Evolutionary conservation across 306 rosid genomes (phyloP), one percentile per base, ranked within the genome.

Genomic region (Citrullus amarus): DNA sequence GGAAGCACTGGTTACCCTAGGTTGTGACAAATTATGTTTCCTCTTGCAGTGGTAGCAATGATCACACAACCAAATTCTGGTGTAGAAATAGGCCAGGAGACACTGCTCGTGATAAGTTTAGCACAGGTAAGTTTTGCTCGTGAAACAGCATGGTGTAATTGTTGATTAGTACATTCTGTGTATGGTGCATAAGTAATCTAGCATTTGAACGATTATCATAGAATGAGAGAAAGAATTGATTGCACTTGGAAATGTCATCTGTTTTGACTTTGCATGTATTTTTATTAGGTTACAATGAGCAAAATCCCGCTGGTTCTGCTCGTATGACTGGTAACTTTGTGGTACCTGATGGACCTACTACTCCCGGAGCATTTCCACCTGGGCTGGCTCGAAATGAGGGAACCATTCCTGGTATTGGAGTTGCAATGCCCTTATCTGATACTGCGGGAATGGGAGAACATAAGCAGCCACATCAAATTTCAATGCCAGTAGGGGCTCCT

Each of bases 21-120:
- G 56, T 58, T 57, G 72, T 77, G 67, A 77, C 0, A 9, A 9
- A 44, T 4, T 9, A 39, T 41, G 32, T 53, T 53, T 66, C 83
- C 74, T 84, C 66, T 68, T 89, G 86, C 97, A 95, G 98, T 86
- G 99, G 99, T 75, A 95, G 99, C 97, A 89, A 92, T 83, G 97
- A 95, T 88, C 99, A 95, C 79, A 91, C 97, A 62, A 95, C 99
- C 6, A 95, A 86, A 87, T 95, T 95, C 85, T 95, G 99, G 97
- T 91, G 97, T 83, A 84, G 99, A 88, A 91, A 95, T 81, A 89
- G 99, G 87, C 99, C 99, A 32, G 99, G 99, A 46, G 99, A 95
- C 88, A 86, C 87, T 63, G 88, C 83, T 38, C 97, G 93, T 60
- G 98, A 92, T 84, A 94, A 85, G 86, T 90, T 85, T 82, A 89